phyloP scores from a whole-genome alignment of 1,284 basidiomycete genomes.

The Moesziomyces sp. region DNA sequence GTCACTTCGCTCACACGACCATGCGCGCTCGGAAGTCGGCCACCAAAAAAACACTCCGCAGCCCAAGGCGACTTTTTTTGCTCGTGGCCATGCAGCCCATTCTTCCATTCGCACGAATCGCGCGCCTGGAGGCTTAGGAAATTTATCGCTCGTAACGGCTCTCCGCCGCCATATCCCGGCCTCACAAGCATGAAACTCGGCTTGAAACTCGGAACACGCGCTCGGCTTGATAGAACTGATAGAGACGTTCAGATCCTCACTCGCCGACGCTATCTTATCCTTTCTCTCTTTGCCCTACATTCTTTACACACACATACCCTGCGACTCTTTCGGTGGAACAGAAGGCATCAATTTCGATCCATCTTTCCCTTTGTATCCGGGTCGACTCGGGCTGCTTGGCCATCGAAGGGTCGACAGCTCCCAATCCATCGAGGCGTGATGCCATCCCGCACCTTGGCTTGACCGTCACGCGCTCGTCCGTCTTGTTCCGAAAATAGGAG shows the following conservation, averaged over 20 bases:
- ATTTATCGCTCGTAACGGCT: slow-evolving; percentile 1
- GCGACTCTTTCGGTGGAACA: too few species aligned
- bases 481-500: background rate
- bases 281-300: background rate
- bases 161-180: background rate
- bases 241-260: background rate
- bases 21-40: background rate
- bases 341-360: too few species aligned
- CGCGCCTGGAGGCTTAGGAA: background rate
- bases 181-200: background rate
- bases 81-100: slow-evolving; percentile 2
- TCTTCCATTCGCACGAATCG: slow-evolving; percentile 42
- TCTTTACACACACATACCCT: too few species aligned
- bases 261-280: background rate
- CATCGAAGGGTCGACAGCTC: background rate
- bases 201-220: background rate
- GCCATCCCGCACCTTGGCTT: background rate
- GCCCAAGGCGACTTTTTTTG: slow-evolving; percentile 5
- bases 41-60: background rate
- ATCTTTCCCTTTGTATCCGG: background rate
- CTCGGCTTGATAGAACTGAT: background rate
- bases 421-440: background rate
- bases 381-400: background rate
- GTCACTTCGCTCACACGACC: background rate
- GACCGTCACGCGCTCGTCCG: background rate